Evolutionary conservation across 164 flowering plant species (phyloP).

Genomic region (Liquidambar formosana): DNA sequence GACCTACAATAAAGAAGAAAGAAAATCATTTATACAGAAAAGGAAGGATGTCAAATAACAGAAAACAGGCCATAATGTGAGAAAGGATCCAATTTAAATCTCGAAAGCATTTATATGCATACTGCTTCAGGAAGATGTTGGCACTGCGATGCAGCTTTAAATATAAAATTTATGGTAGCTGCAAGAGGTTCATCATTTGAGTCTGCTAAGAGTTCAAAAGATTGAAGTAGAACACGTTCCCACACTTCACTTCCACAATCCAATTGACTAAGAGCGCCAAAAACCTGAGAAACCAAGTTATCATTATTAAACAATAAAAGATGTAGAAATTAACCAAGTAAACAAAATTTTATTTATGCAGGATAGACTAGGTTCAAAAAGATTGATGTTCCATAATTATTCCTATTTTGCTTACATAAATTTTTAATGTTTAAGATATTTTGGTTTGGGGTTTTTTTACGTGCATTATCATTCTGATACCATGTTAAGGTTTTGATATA

Average conservation of each 20-base stretch:
- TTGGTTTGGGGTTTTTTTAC: no score
- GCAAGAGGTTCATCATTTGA: constrained; percentile 82
- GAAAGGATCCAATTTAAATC: constrained; percentile 1
- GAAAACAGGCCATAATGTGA: constrained; percentile 4
- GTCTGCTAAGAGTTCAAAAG: constrained; percentile 63
- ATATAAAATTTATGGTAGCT: constrained; percentile 73
- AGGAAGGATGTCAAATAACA: neutral
- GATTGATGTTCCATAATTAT: neutral
- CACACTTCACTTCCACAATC: constrained; percentile 88
- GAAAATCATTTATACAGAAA: neutral
- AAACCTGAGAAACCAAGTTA: constrained; percentile 54
- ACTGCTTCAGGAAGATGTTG: constrained; percentile 95
- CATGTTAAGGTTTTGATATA: no score
- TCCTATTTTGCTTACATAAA: neutral
- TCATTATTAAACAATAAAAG: neutral
- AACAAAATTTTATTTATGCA: neutral
- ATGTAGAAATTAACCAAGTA: constrained; percentile 1
- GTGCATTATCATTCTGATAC: no score
- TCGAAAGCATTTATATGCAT: constrained; percentile 24
- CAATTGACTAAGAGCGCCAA: constrained; percentile 85
- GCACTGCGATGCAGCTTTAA: constrained; percentile 87
- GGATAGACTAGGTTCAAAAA: neutral
- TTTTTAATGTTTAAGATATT: no score
- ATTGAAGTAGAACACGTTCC: constrained; percentile 73
- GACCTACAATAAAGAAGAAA: constrained; percentile 62